Percentiles rank a stretch among this genome's conserved stretches.
These are phyloP conservation scores for Entomortierella parvispora DNA, from an alignment of 192 early-diverging fungal species.

Conservation along the genomic window DNA sequence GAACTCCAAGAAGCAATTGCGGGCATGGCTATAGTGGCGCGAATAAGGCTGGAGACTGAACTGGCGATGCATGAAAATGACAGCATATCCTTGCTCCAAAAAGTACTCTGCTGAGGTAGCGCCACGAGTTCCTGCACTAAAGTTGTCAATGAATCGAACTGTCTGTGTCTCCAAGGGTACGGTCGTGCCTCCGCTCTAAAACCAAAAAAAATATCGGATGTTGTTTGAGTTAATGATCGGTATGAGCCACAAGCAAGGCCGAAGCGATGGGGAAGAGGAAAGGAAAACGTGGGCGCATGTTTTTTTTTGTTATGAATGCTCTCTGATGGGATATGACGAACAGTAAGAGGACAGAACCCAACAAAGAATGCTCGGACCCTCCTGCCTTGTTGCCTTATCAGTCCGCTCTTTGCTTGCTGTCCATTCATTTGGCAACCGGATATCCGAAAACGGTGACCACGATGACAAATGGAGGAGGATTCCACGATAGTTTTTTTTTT, in stretches of 20 bases:
- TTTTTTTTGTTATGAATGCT: background rate
- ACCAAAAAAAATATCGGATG: background rate
- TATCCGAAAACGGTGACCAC: no score
- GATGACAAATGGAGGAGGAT: no score
- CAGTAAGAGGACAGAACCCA: no score
- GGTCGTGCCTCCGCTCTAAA: constrained; percentile 91
- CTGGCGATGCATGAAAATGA: constrained; percentile 96
- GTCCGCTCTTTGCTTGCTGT: background rate
- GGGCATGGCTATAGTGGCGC: constrained; percentile 87
- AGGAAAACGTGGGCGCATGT: background rate
- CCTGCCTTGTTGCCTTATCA: background rate
- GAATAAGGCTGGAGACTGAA: constrained; percentile 92
- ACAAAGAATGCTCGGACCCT: background rate
- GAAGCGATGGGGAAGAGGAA: background rate
- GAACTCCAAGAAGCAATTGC: constrained; percentile 85
- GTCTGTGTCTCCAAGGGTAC: constrained; percentile 96
- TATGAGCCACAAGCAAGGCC: background rate
- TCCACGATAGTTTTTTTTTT: no score
- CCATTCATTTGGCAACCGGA: background rate
- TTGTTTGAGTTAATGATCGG: background rate
- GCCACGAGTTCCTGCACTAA: constrained; percentile 95
- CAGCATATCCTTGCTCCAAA: constrained; percentile 88
- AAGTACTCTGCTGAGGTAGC: constrained; percentile 96
- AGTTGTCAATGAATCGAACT: constrained; percentile 99
- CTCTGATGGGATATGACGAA: constrained; percentile 18